Evolutionary conservation across 257 asterid species (phyloP), one percentile per base, ranked within the genome.

Genomic region (Solanum lycopersicoides): DNA sequence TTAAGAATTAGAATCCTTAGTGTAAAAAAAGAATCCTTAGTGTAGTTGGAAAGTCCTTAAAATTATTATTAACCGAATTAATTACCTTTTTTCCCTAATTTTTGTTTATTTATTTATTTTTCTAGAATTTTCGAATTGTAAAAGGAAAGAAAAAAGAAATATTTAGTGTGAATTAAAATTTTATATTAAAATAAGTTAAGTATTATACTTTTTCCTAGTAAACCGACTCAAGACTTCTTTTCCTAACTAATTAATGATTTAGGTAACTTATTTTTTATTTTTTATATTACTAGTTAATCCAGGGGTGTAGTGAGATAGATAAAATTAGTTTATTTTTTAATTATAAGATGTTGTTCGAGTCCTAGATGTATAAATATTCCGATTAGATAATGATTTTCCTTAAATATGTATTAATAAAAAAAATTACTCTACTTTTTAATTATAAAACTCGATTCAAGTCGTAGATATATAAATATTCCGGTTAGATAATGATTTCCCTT

Each of bases 361-460:
- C 4, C 2, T 56, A 20, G 0, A 56, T 32, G 11, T 0, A 0
- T 16, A 16, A 72, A 72, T 5, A 28, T 32, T 30, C 0, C 4
- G 0, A 1, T 14, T 30, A 30, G 12, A 69, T 14, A 69, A 30
- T 14, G 12, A 0, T 14, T 2, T 12, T 2, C 18, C 8, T 69
- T 69, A 14, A 69, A 30, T 69, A 53, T 16, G 10, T 16, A 23
- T 16, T 53, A 53, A 50, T 1, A 3, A 50, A 50, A 50, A 47
- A 15, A 50, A 50, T 2, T 50, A 50, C 23, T 53, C 0, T 53
- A 53, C 0, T 53, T 50, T 53, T 53, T 53, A 53, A 53, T 53
- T 53, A 6, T 16, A 53, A 50, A 0, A 53, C 0, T 0, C 10
- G 0, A 3, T 53, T 53, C n/a, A 53, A 53, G 0, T 53, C 4